Conservation (phyloP, 2,329 filamentous ascomycete species). For the Neospermospora avenae region DNA sequence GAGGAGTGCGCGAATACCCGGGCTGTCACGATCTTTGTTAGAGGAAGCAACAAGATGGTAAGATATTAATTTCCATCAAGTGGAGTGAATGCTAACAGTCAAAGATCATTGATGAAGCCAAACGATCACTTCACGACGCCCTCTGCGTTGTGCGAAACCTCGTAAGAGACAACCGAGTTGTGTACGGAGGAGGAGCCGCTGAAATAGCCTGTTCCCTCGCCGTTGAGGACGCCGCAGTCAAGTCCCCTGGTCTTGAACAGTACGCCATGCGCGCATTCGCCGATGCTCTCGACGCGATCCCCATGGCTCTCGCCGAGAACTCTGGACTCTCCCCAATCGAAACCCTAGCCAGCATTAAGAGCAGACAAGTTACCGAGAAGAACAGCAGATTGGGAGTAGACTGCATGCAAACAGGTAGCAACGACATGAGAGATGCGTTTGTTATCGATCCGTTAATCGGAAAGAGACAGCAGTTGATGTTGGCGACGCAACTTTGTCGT, state of each 20-base stretch:
- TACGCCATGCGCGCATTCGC: constrained; percentile 98
- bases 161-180: constrained; percentile 92
- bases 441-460: constrained; percentile 98
- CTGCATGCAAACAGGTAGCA: constrained; percentile 93
- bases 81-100: constrained; percentile 22
- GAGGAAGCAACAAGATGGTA: constrained; percentile 99
- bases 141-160: constrained; percentile 97
- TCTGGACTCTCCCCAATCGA: constrained; percentile 94
- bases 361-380: constrained; percentile 87
- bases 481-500: constrained; percentile 94
- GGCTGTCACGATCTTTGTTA: constrained; percentile 92
- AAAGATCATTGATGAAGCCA: constrained; percentile 97
- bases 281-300: constrained; percentile 88
- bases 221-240: constrained; percentile 89
- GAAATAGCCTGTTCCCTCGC: constrained; percentile 97
- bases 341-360: constrained; percentile 92
- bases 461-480: constrained; percentile 93
- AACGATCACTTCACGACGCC: constrained; percentile 94
- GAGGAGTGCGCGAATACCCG: constrained; percentile 98
- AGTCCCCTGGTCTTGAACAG: constrained; percentile 96
- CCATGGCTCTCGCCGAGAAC: constrained; percentile 97
- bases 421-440: constrained; percentile 97
- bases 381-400: constrained; percentile 83
- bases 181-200: constrained; percentile 94
- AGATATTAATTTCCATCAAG: constrained; percentile 31